A percentile compares a stretch with the other conserved stretches of the same genome.
Evolutionary conservation across 2,329 filamentous ascomycete species (phyloP).

Genomic region (Arthroderma uncinatum): DNA sequence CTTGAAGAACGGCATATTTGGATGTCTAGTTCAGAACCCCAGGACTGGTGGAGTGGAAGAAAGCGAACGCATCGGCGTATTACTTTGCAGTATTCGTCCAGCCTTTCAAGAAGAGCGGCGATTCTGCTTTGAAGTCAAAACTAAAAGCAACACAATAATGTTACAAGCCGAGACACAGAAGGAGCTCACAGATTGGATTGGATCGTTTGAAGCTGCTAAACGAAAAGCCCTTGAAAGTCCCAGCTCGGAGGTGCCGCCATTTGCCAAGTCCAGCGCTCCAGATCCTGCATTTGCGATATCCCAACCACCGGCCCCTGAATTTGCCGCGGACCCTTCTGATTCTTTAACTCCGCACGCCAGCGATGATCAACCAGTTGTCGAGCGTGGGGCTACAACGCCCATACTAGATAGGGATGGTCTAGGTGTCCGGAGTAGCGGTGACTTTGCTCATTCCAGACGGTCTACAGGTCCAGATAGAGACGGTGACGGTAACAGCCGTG

Average conservation of each 20-base stretch:
- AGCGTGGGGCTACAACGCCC: constrained; percentile 55
- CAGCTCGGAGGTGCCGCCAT: constrained; percentile 38
- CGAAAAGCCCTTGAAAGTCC: constrained; percentile 75
- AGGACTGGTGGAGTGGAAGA: constrained; percentile 79
- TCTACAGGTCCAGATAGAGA: constrained; percentile 48
- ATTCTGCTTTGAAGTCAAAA: constrained; percentile 98
- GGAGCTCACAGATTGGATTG: constrained; percentile 90
- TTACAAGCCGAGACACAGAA: constrained; percentile 86
- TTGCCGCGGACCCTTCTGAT: constrained; percentile 68
- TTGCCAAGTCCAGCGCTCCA: constrained; percentile 35
- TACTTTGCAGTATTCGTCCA: constrained; percentile 85
- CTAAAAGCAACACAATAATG: constrained; percentile 80
- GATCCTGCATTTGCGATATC: constrained; percentile 85
- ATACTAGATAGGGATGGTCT: constrained; percentile 52
- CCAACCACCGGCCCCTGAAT: constrained; percentile 76
- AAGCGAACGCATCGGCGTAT: constrained; percentile 87
- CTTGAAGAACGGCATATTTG: constrained; percentile 89
- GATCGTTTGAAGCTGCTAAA: constrained; percentile 87
- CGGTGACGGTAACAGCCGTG: constrained; percentile 58
- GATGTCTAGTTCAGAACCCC: constrained; percentile 74
- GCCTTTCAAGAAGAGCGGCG: constrained; percentile 85
- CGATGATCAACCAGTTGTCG: constrained; percentile 45
- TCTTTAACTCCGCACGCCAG: constrained; percentile 46
- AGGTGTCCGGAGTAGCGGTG: constrained; percentile 57
- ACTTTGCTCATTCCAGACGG: constrained; percentile 45